These are phyloP conservation scores for Raffaelea arxii DNA, from an alignment of 2,329 filamentous ascomycete genomes.

Conservation along the genomic window DNA sequence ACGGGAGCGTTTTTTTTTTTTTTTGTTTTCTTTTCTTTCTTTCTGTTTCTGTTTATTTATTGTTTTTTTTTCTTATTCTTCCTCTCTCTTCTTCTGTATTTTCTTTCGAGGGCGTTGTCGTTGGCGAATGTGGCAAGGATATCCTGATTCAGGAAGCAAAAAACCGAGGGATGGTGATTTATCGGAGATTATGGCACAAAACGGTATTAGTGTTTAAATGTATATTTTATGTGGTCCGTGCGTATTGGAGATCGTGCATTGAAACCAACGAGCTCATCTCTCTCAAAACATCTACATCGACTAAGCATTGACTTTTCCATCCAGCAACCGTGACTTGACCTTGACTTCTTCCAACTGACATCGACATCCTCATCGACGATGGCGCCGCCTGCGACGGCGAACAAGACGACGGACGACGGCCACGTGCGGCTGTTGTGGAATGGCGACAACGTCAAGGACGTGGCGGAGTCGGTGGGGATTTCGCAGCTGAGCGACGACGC, in stretches of 20 bases:
- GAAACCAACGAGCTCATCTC: too few relatives aligned
- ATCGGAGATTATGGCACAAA: too few relatives aligned
- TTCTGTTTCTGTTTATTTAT: background rate
- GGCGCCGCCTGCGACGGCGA: background rate
- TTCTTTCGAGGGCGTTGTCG: background rate
- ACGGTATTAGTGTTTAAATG: too few relatives aligned
- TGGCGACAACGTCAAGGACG: constrained; percentile 87
- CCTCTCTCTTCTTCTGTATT: background rate
- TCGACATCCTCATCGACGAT: background rate
- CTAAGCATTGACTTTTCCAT: background rate
- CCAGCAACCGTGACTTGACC: too few relatives aligned
- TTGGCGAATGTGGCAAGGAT: too few relatives aligned
- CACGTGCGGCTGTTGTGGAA: constrained; percentile 67
- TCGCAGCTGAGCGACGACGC: constrained; percentile 73
- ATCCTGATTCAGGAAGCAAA: too few relatives aligned
- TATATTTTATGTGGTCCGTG: too few relatives aligned
- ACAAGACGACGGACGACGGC: background rate
- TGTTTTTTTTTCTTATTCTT: background rate
- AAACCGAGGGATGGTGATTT: too few relatives aligned
- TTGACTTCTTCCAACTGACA: too few relatives aligned
- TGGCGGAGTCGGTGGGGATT: constrained; percentile 93
- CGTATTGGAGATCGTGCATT: too few relatives aligned
- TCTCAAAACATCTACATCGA: background rate
- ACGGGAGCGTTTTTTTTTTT: too few relatives aligned
- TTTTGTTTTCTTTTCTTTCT: background rate